Evolutionary conservation across 768 basidiomycete species (phyloP).

Genomic region (Plicaturopsis crispa): DNA sequence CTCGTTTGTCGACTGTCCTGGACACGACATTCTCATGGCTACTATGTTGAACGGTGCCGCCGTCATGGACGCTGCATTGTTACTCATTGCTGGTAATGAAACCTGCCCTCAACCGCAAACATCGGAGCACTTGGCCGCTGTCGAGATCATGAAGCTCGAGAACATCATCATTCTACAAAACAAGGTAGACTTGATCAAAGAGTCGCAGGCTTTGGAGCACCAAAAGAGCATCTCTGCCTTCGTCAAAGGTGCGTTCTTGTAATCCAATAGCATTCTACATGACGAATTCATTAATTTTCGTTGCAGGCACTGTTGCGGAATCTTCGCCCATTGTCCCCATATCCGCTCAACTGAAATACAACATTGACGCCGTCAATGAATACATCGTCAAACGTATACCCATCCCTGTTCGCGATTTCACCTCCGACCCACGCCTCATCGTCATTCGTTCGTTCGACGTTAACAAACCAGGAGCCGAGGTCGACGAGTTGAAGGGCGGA

Average conservation of each 20-base stretch:
- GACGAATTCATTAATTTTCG: neutral
- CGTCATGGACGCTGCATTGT: slow-evolving; percentile 97
- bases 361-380: slow-evolving; percentile 98
- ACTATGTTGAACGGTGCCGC: slow-evolving; percentile 99
- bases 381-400: slow-evolving; percentile 97
- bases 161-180: slow-evolving; percentile 98
- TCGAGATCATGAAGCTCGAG: slow-evolving; percentile 98
- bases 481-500: slow-evolving; percentile 95
- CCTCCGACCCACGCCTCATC: slow-evolving; percentile 85
- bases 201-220: slow-evolving; percentile 89
- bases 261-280: neutral
- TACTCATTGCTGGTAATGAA: slow-evolving; percentile 96
- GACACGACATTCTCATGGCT: slow-evolving; percentile 99
- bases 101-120: slow-evolving; percentile 99
- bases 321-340: slow-evolving; percentile 97
- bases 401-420: slow-evolving; percentile 89
- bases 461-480: slow-evolving; percentile 97
- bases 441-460: slow-evolving; percentile 99
- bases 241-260: slow-evolving; percentile 68
- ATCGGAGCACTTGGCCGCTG: slow-evolving; percentile 95
- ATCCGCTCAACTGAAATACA: slow-evolving; percentile 97
- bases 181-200: slow-evolving; percentile 98
- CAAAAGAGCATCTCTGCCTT: slow-evolving; percentile 94
- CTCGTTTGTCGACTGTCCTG: slow-evolving; percentile 96
- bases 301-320: slow-evolving; percentile 89